These are phyloP conservation scores for Venturia effusa DNA, from an alignment of 2,329 filamentous ascomycete genomes.

Conservation along the genomic window DNA sequence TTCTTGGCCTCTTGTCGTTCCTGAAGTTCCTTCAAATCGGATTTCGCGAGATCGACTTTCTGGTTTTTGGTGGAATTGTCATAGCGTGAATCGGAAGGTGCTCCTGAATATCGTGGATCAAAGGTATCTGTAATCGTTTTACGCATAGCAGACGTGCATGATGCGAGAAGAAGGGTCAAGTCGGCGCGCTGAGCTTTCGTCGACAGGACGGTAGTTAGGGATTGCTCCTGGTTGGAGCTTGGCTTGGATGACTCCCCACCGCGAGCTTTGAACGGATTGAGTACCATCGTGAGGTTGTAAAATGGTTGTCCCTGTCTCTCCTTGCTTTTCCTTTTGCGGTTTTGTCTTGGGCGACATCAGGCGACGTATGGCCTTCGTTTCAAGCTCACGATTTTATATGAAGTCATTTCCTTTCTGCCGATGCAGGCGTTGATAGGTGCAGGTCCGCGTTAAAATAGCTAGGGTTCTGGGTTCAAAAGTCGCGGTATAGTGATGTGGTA, in stretches of 20 bases:
- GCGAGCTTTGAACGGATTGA: not conserved
- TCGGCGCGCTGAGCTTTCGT: slow-evolving; percentile 32
- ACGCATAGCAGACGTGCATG: slow-evolving; percentile 35
- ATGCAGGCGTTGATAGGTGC: no score
- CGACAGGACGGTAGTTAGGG: slow-evolving; percentile 34
- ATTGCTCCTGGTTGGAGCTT: slow-evolving; percentile 14
- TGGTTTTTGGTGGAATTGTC: slow-evolving; percentile 15
- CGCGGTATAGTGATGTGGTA: no score
- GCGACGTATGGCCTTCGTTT: no score
- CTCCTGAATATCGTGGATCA: slow-evolving; percentile 24
- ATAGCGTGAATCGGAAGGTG: slow-evolving; percentile 19
- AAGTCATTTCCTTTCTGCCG: no score
- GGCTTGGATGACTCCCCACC: not conserved
- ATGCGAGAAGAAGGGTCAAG: slow-evolving; percentile 35
- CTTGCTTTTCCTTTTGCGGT: not conserved
- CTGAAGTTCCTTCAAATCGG: slow-evolving; percentile 22
- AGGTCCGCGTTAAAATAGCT: no score
- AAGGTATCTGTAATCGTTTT: slow-evolving; percentile 33
- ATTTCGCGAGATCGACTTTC: slow-evolving; percentile 14
- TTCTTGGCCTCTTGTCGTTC: slow-evolving; percentile 23
- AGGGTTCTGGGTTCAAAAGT: no score
- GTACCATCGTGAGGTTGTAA: not conserved
- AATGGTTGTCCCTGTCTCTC: not conserved
- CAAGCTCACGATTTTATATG: no score
- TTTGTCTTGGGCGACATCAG: not conserved